These are phyloP conservation scores for Saturnispora halmiae DNA, from an alignment of 805 yeast genomes.

Conservation along the genomic window DNA sequence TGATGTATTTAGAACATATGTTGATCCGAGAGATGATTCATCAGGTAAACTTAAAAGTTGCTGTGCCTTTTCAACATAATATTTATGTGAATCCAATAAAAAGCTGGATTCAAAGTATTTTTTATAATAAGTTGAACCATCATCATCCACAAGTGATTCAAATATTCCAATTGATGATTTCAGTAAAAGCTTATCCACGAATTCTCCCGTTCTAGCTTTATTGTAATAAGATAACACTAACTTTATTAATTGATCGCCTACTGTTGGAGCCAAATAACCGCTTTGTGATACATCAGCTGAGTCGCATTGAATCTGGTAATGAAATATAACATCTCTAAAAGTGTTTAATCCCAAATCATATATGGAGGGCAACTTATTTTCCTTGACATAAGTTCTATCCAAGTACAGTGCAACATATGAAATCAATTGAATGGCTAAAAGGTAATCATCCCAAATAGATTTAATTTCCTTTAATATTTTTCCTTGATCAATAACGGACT, in stretches of 20 bases:
- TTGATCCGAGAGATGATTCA: conserved; percentile 33
- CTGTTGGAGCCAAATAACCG: conserved; percentile 9
- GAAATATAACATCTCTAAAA: conserved; percentile 53
- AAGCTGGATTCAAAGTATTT: conserved; percentile 60
- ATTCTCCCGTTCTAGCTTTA: conserved; percentile 43
- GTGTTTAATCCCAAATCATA: conserved; percentile 66
- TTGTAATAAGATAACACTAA: conserved; percentile 48
- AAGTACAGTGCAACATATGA: conserved; percentile 81
- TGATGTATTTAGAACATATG: conserved; percentile 43
- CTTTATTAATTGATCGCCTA: conserved; percentile 43
- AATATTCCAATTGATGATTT: conserved; percentile 61
- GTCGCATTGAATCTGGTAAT: conserved; percentile 32
- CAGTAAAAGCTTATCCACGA: conserved; percentile 49
- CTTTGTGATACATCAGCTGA: conserved; percentile 21
- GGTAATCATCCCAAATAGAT: conserved; percentile 61
- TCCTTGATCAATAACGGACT: conserved; percentile 14
- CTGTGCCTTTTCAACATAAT: conserved; percentile 40
- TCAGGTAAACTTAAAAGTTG: conserved; percentile 35
- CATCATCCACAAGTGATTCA: conserved; percentile 49
- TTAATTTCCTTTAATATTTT: conserved; percentile 28
- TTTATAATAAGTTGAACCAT: conserved; percentile 51
- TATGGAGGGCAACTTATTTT: conserved; percentile 48
- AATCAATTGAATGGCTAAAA: conserved; percentile 64
- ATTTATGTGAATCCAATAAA: conserved; percentile 43
- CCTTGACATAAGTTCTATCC: conserved; percentile 77